phyloP scores from a whole-genome alignment of 2,329 filamentous ascomycete species.

The Pseudophaeomoniella oleicola region DNA sequence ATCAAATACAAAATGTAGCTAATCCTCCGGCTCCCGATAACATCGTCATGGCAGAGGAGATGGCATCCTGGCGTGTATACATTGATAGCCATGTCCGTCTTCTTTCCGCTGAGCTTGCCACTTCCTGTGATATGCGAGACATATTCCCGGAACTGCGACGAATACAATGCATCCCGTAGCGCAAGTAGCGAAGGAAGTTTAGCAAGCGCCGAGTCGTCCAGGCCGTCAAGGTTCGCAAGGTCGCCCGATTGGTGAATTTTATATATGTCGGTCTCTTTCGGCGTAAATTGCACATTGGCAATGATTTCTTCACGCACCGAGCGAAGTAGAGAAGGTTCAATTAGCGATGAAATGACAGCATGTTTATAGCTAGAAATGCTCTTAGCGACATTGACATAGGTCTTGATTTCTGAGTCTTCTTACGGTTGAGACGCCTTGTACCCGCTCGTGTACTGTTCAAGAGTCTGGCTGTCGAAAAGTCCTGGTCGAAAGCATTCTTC shows the following conservation, averaged over 20 bases:
- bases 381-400: not conserved
- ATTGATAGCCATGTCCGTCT: slow-evolving; percentile 99
- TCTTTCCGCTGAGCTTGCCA: slow-evolving; percentile 75
- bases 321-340: slow-evolving; percentile 70
- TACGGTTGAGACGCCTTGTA: slow-evolving; percentile 29
- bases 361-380: slow-evolving; percentile 58
- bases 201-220: slow-evolving; percentile 71
- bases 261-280: slow-evolving; percentile 98
- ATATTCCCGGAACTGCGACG: slow-evolving; percentile 74
- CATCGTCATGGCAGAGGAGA: slow-evolving; percentile 92
- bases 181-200: slow-evolving; percentile 80
- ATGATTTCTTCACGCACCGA: slow-evolving; percentile 78
- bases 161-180: slow-evolving; percentile 92
- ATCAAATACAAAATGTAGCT: slow-evolving; percentile 96
- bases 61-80: slow-evolving; percentile 95
- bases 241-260: slow-evolving; percentile 98
- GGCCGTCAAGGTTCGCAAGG: slow-evolving; percentile 86
- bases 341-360: slow-evolving; percentile 69
- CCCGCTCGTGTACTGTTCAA: slow-evolving; percentile 25
- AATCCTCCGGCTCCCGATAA: slow-evolving; percentile 89
- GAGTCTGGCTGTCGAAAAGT: slow-evolving; percentile 24
- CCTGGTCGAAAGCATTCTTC: slow-evolving; percentile 27
- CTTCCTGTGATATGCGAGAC: slow-evolving; percentile 74
- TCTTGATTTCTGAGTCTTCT: not conserved
- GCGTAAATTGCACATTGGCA: slow-evolving; percentile 84